Evolutionary conservation across 768 basidiomycete species (phyloP).

Genomic region (Boletus edulis): DNA sequence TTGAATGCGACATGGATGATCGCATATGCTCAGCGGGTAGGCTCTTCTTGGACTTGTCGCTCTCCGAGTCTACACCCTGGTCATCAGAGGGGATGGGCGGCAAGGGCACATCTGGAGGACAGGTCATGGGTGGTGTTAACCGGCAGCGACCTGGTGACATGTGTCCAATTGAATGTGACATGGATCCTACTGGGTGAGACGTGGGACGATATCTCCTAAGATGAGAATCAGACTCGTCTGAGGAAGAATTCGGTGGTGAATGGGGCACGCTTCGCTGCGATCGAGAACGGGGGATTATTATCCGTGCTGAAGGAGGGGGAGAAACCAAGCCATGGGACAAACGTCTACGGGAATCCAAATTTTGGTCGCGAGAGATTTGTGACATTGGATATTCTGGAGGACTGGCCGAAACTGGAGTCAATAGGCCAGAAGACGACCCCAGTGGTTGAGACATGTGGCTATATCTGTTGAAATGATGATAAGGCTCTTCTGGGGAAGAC

Average conservation of each 20-base stretch:
- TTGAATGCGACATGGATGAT: neutral
- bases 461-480: slow-evolving; percentile 1
- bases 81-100: slow-evolving; percentile 26
- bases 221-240: slow-evolving; percentile 5
- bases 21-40: neutral
- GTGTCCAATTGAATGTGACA: neutral
- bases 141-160: slow-evolving; percentile 4
- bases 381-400: neutral
- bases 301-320: neutral
- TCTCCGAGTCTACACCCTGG: neutral
- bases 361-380: neutral
- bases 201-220: neutral
- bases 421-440: neutral
- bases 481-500: slow-evolving; percentile 20
- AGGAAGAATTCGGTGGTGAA: slow-evolving; percentile 4
- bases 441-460: neutral
- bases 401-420: slow-evolving; percentile 7
- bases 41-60: neutral
- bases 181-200: neutral
- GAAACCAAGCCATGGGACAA: neutral
- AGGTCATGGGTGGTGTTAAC: slow-evolving; percentile 7
- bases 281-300: neutral
- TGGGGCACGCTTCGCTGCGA: neutral
- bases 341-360: neutral
- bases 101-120: slow-evolving; percentile 19